A percentile compares a stretch with the other conserved stretches of the same genome.
These are phyloP conservation scores for Puccinia brachypodii DNA, from an alignment of 1,284 basidiomycete genomes.

Conservation along the genomic window DNA sequence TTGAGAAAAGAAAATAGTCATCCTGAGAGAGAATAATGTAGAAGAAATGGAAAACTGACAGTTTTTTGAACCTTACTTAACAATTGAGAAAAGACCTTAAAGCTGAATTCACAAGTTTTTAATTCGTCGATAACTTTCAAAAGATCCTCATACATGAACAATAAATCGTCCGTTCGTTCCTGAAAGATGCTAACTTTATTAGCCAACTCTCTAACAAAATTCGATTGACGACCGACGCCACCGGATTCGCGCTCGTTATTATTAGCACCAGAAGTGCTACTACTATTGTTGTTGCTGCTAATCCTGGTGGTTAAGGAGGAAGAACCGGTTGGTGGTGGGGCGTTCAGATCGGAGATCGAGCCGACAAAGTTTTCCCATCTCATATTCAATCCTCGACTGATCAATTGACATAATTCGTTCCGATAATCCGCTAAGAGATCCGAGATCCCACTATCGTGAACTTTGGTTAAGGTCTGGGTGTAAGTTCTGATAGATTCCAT, in stretches of 20 bases:
- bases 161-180: constrained; percentile 91
- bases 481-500: constrained; percentile 98
- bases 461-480: constrained; percentile 85
- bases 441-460: constrained; percentile 82
- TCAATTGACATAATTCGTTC: constrained; percentile 86
- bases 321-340: too few relatives aligned
- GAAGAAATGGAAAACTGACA: constrained; percentile 60
- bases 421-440: constrained; percentile 89
- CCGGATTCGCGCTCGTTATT: constrained; percentile 68
- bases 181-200: constrained; percentile 68
- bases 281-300: constrained; percentile 66
- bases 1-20: constrained; percentile 26
- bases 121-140: constrained; percentile 80
- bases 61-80: constrained; percentile 81
- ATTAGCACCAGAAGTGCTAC: too few relatives aligned
- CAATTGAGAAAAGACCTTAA: constrained; percentile 75
- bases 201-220: constrained; percentile 92
- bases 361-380: constrained; percentile 97
- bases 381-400: constrained; percentile 73
- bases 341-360: constrained; percentile 54
- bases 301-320: constrained; percentile 61
- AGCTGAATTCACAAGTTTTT: constrained; percentile 76
- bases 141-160: constrained; percentile 86
- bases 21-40: background rate
- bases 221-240: constrained; percentile 70